phyloP scores from a whole-genome alignment of 2,329 filamentous ascomycete species.

The Arthroderma sp. region DNA sequence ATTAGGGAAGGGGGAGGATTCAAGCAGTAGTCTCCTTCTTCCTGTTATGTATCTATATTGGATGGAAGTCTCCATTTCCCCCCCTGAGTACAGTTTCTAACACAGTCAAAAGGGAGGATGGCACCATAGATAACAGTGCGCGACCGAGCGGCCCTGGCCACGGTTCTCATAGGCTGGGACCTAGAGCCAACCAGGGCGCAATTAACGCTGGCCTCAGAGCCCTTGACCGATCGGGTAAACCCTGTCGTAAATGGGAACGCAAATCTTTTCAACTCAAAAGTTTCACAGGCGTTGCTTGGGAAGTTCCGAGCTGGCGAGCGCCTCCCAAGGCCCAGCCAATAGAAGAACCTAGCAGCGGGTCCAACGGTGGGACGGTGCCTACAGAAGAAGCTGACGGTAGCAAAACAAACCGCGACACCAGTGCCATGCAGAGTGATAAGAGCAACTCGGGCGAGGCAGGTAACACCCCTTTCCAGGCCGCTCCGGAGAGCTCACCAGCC shows the following conservation, averaged over 20 bases:
- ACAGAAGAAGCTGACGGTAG: background rate
- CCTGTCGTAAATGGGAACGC: conserved; percentile 82
- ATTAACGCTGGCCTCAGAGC: conserved; percentile 95
- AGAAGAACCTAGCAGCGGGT: conserved; percentile 52
- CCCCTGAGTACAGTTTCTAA: conserved; percentile 1
- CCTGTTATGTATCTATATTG: background rate
- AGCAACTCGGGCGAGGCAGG: background rate
- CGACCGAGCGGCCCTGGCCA: conserved; percentile 35
- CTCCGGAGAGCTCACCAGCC: background rate
- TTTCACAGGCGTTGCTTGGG: conserved; percentile 79
- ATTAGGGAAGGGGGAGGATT: background rate
- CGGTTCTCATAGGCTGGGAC: conserved; percentile 68
- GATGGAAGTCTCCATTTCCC: background rate
- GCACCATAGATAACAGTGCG: conserved; percentile 24
- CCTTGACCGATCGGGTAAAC: conserved; percentile 80
- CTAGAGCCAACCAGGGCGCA: conserved; percentile 90
- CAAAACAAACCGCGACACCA: background rate
- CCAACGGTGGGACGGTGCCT: conserved; percentile 34
- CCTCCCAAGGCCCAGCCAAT: conserved; percentile 31
- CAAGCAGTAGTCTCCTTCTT: background rate
- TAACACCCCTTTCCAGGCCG: background rate
- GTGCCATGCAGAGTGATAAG: conserved; percentile 1
- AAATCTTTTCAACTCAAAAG: conserved; percentile 76
- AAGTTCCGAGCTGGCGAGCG: conserved; percentile 69
- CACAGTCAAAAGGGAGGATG: conserved; percentile 35